Conservation (phyloP, 78 protist genomes). For the Dictyostelium capitatum region DNA sequence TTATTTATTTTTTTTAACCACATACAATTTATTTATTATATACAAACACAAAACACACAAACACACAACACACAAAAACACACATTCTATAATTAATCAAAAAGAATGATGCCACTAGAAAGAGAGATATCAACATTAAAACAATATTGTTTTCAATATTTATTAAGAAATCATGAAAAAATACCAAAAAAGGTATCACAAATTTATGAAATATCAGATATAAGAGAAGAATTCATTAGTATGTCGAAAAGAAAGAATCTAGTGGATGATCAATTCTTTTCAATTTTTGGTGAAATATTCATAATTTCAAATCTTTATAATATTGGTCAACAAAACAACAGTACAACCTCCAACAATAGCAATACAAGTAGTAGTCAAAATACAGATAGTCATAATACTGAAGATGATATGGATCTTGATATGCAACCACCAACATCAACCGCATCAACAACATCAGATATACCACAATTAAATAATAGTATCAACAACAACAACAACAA, state of each 20-base stretch:
- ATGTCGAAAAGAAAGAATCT: conserved; percentile 51
- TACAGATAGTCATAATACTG: conserved; percentile 5
- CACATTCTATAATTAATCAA: no score
- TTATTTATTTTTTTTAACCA: no score
- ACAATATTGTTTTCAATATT: conserved; percentile 52
- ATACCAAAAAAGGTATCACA: conserved; percentile 48
- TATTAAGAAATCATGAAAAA: conserved; percentile 38
- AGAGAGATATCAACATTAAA: conserved; percentile 28
- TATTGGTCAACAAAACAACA: not conserved
- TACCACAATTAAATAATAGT: not conserved
- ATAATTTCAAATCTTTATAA: conserved; percentile 27
- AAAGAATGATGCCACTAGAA: conserved; percentile 9
- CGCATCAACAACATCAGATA: not conserved
- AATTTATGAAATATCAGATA: conserved; percentile 51
- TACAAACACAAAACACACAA: no score
- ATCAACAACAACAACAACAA: not conserved
- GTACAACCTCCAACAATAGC: not conserved
- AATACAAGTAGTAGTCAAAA: not conserved
- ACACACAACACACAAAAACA: no score
- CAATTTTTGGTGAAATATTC: conserved; percentile 66
- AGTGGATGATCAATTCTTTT: conserved; percentile 74
- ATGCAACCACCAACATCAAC: not conserved
- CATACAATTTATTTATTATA: no score
- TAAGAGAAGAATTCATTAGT: conserved; percentile 50
- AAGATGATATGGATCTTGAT: conserved; percentile 7